These are phyloP conservation scores for Naumovozyma dairenensis DNA, from an alignment of 805 yeast genomes.

Conservation along the genomic window DNA sequence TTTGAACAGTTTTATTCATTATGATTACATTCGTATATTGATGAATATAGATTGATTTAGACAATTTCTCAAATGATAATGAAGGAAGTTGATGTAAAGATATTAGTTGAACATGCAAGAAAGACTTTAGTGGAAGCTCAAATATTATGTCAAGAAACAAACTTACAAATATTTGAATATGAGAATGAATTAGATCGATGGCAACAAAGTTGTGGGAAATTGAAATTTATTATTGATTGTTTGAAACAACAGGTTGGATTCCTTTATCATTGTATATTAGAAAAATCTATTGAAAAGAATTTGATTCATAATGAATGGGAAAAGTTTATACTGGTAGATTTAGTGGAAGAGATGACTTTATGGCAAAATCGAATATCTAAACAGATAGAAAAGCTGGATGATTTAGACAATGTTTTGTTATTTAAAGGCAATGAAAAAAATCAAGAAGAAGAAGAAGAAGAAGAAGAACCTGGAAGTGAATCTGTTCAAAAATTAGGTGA, in stretches of 20 bases:
- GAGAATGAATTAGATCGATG: conserved; percentile 30
- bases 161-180: conserved; percentile 16
- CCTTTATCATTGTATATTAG: conserved; percentile 26
- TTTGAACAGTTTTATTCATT: too few relatives aligned
- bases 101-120: conserved; percentile 40
- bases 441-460: conserved; percentile 1
- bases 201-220: conserved; percentile 34
- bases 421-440: conserved; percentile 9
- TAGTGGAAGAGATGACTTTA: conserved; percentile 15
- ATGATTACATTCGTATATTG: too few relatives aligned
- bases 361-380: conserved; percentile 29
- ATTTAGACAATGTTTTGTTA: conserved; percentile 30
- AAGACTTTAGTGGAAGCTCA: conserved; percentile 40
- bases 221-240: conserved; percentile 38
- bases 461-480: not conserved
- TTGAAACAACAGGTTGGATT: conserved; percentile 38
- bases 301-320: conserved; percentile 20
- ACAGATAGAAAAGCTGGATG: conserved; percentile 29
- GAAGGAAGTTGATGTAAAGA: conserved; percentile 11
- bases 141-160: conserved; percentile 42
- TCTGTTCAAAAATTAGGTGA: conserved; percentile 30
- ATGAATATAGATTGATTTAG: too few relatives aligned
- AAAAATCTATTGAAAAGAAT: conserved; percentile 25
- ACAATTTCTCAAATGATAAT: too few relatives aligned
- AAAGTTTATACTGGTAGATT: conserved; percentile 12